These are phyloP conservation scores for Porodaedalea pini DNA, from an alignment of 1,284 basidiomycete species.

Conservation along the genomic window DNA sequence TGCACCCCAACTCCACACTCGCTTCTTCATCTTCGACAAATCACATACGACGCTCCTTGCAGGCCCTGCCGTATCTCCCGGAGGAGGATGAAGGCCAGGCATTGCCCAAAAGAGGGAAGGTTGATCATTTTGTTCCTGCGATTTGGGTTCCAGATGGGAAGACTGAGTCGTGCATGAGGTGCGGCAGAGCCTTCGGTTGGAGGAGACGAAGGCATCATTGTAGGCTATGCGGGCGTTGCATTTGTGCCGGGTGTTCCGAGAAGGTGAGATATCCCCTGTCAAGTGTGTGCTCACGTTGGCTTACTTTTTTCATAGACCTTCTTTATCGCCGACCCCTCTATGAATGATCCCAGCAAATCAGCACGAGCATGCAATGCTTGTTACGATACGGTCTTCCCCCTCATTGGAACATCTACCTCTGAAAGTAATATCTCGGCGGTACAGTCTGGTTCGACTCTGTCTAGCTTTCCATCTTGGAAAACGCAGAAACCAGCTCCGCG, in stretches of 20 bases:
- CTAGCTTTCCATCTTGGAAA: constrained; percentile 43
- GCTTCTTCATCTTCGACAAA: constrained; percentile 71
- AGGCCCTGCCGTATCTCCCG: constrained; percentile 67
- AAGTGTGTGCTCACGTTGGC: not conserved
- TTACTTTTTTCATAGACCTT: constrained; percentile 54
- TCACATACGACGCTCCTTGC: constrained; percentile 66
- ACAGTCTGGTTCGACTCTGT: constrained; percentile 35
- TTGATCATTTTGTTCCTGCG: constrained; percentile 88
- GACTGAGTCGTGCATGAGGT: constrained; percentile 80
- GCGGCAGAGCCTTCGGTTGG: constrained; percentile 74
- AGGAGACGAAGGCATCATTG: constrained; percentile 86
- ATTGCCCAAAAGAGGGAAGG: constrained; percentile 46
- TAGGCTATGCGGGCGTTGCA: constrained; percentile 82
- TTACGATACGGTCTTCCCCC: constrained; percentile 79
- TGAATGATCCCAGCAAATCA: constrained; percentile 52
- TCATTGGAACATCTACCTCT: constrained; percentile 41
- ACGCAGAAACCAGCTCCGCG: constrained; percentile 17
- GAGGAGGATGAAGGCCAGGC: constrained; percentile 38
- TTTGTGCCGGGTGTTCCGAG: constrained; percentile 81
- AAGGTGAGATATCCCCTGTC: constrained; percentile 45
- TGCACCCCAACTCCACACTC: constrained; percentile 73
- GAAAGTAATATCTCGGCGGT: constrained; percentile 20
- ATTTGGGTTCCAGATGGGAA: constrained; percentile 90
- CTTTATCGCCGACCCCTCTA: constrained; percentile 59
- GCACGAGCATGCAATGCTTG: constrained; percentile 83